phyloP scores from a whole-genome alignment of 2,329 filamentous ascomycete species.

The Cladosporium cucumerinum region DNA sequence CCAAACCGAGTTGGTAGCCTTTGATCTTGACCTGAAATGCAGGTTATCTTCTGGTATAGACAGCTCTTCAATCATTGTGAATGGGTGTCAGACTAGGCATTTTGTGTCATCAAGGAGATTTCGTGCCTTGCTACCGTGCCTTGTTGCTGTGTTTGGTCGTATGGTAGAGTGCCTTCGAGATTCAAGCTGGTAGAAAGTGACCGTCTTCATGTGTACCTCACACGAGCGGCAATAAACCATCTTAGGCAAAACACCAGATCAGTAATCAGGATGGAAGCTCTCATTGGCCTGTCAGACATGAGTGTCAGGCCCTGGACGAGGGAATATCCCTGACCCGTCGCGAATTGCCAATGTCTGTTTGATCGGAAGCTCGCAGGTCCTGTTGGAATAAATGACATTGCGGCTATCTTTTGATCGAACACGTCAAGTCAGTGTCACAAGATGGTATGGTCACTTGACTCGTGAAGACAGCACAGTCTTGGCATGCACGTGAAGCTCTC shows the following conservation, averaged over 20 bases:
- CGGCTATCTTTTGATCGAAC: neutral
- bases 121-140: neutral
- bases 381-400: neutral
- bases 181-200: neutral
- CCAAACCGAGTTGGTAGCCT: neutral
- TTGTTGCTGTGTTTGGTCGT: neutral
- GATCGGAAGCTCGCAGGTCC: neutral
- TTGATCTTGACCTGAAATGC: neutral
- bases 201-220: neutral
- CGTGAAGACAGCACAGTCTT: neutral
- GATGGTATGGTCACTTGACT: neutral
- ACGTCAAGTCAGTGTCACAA: neutral
- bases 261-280: neutral
- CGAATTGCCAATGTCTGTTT: neutral
- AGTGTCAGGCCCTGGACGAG: neutral
- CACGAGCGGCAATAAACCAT: neutral
- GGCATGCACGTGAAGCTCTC: constrained; percentile 2
- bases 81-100: neutral
- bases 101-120: neutral
- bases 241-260: neutral
- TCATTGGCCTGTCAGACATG: neutral
- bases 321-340: neutral
- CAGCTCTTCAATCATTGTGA: neutral
- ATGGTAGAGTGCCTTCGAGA: neutral
- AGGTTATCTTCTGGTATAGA: neutral